phyloP scores from a whole-genome alignment of 805 yeast species.

The Candida qinlingensis region DNA sequence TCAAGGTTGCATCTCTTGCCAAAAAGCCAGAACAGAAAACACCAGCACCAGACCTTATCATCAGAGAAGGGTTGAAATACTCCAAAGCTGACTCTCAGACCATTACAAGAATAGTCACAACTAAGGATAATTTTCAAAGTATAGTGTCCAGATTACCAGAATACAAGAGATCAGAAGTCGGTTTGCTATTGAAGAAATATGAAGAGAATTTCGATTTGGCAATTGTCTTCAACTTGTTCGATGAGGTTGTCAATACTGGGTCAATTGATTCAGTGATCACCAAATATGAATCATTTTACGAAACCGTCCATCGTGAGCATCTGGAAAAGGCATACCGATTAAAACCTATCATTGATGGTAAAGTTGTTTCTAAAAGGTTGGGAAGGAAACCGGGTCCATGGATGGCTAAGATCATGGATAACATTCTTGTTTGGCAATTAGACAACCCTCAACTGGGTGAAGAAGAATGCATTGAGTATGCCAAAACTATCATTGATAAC shows the following conservation, averaged over 20 bases:
- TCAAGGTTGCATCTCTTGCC: conserved; percentile 32
- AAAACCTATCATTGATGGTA: conserved; percentile 75
- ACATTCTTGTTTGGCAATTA: conserved; percentile 69
- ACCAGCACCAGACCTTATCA: conserved; percentile 42
- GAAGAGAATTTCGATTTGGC: conserved; percentile 47
- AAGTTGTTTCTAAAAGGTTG: conserved; percentile 47
- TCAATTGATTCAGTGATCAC: conserved; percentile 1
- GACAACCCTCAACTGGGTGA: conserved; percentile 55
- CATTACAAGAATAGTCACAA: conserved; percentile 40
- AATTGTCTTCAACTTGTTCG: conserved; percentile 26
- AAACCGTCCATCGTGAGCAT: conserved; percentile 10
- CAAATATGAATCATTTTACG: conserved; percentile 16
- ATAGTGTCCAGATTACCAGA: conserved; percentile 26
- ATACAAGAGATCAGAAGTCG: conserved; percentile 51
- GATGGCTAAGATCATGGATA: conserved; percentile 56
- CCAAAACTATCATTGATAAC: conserved; percentile 21
- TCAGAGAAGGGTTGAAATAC: conserved; percentile 67
- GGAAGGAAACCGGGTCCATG: conserved; percentile 79
- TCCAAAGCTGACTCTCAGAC: conserved; percentile 51
- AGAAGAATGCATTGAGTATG: conserved; percentile 49
- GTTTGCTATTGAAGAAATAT: conserved; percentile 49
- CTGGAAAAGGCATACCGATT: conserved; percentile 35
- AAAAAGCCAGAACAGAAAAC: conserved; percentile 30
- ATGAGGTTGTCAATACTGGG: conserved; percentile 7
- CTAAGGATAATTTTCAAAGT: conserved; percentile 22